These are phyloP conservation scores for Aspergillus awamori DNA, from an alignment of 2,329 filamentous ascomycete species.

Conservation along the genomic window DNA sequence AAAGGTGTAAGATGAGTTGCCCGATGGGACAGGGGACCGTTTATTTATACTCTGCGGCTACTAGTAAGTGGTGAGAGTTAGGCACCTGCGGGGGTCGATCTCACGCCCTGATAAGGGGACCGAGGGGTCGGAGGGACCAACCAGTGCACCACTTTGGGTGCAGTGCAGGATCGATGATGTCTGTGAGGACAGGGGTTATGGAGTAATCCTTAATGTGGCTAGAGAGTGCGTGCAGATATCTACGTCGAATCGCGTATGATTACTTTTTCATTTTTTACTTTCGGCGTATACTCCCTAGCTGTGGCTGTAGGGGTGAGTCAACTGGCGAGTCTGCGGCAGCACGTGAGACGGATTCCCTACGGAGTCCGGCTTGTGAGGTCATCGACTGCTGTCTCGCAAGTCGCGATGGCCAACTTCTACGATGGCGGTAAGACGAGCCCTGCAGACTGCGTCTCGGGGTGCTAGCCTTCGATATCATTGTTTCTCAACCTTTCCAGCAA, in stretches of 20 bases:
- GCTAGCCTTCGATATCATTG: constrained; percentile 7
- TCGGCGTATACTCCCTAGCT: too few relatives aligned
- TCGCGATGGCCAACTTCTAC: constrained; percentile 25
- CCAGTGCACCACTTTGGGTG: too few relatives aligned
- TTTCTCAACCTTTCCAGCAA: constrained; percentile 1
- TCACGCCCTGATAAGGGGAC: too few relatives aligned
- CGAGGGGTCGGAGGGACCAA: too few relatives aligned
- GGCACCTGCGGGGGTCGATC: too few relatives aligned
- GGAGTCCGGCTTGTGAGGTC: constrained; percentile 7
- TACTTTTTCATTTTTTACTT: too few relatives aligned
- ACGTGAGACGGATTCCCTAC: background rate
- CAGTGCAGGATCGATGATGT: too few relatives aligned
- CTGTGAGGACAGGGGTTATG: too few relatives aligned
- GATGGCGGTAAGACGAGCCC: constrained; percentile 26
- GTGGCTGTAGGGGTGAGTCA: background rate
- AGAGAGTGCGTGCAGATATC: too few relatives aligned
- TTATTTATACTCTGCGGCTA: background rate
- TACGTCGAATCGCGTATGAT: too few relatives aligned
- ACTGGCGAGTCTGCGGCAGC: background rate
- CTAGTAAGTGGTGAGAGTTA: background rate
- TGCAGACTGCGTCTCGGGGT: constrained; percentile 17
- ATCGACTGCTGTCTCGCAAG: background rate
- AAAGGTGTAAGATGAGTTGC: background rate
- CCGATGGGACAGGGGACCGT: background rate
- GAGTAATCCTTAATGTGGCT: too few relatives aligned